These are phyloP conservation scores for Penicillium expansum DNA, from an alignment of 2,329 filamentous ascomycete species.

Conservation along the genomic window DNA sequence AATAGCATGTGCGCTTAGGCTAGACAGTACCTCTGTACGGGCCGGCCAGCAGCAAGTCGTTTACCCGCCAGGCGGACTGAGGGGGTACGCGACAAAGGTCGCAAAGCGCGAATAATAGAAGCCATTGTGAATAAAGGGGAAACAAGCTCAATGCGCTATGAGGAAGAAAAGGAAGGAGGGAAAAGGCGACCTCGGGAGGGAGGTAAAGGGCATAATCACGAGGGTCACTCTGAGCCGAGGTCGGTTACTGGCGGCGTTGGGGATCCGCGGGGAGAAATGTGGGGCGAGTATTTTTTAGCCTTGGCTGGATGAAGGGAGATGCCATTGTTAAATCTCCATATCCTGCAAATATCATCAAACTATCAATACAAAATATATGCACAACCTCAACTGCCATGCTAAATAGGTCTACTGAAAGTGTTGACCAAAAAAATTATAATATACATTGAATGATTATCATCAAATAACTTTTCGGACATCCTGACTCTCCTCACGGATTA, in stretches of 20 bases:
- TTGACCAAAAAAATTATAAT: background rate
- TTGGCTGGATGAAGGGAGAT: too few relatives aligned
- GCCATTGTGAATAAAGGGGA: constrained; percentile 42
- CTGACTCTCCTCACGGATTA: background rate
- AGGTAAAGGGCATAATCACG: constrained; percentile 16
- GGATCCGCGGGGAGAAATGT: constrained; percentile 22
- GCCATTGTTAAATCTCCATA: too few relatives aligned
- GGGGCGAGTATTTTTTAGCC: constrained; percentile 9
- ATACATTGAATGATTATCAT: background rate
- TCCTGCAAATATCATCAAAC: too few relatives aligned
- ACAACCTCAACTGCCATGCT: background rate
- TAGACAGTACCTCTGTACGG: constrained; percentile 41
- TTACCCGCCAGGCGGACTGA: constrained; percentile 41
- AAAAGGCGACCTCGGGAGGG: background rate
- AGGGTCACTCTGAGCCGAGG: constrained; percentile 16
- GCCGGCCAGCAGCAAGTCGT: constrained; percentile 37
- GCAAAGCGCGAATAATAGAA: constrained; percentile 47
- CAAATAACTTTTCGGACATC: background rate
- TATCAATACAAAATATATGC: too few relatives aligned
- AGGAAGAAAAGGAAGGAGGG: constrained; percentile 2
- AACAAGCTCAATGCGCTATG: background rate
- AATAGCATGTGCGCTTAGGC: background rate
- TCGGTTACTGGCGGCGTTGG: constrained; percentile 27
- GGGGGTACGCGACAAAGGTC: constrained; percentile 45
- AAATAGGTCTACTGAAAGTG: background rate